These are phyloP conservation scores for Quambalaria eucalypti DNA, from an alignment of 1,284 basidiomycete genomes.

Conservation along the genomic window DNA sequence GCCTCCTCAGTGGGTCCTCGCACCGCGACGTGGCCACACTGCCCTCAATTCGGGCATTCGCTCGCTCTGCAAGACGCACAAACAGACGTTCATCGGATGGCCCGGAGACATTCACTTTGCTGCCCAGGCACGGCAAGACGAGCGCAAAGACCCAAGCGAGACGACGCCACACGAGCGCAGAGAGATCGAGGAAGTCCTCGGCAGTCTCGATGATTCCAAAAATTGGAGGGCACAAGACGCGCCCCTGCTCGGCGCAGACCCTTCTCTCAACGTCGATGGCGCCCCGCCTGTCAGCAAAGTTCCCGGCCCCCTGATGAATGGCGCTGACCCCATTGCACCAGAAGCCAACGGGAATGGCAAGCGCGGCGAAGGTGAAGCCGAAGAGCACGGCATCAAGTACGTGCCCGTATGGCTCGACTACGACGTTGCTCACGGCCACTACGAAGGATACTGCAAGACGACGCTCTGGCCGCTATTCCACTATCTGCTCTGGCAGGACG, in stretches of 20 bases:
- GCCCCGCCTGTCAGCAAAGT: slow-evolving; percentile 16
- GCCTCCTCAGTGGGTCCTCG: slow-evolving; percentile 61
- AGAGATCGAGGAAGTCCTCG: slow-evolving; percentile 40
- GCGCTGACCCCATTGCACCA: slow-evolving; percentile 37
- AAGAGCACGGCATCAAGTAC: slow-evolving; percentile 53
- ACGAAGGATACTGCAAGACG: slow-evolving; percentile 89
- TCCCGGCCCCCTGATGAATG: slow-evolving; percentile 34
- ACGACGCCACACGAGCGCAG: slow-evolving; percentile 27
- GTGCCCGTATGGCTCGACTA: slow-evolving; percentile 88
- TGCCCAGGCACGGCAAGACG: slow-evolving; percentile 27
- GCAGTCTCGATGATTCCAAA: slow-evolving; percentile 32
- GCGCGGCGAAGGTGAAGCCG: slow-evolving; percentile 42
- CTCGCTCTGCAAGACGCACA: slow-evolving; percentile 69
- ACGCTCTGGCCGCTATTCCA: slow-evolving; percentile 98
- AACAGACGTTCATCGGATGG: slow-evolving; percentile 88
- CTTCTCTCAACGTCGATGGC: slow-evolving; percentile 3
- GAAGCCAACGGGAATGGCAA: slow-evolving; percentile 49
- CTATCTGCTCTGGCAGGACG: slow-evolving; percentile 95
- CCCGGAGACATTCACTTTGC: slow-evolving; percentile 67
- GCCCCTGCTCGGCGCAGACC: slow-evolving; percentile 12
- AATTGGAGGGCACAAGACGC: slow-evolving; percentile 31
- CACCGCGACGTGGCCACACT: slow-evolving; percentile 76
- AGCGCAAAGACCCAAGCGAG: slow-evolving; percentile 32
- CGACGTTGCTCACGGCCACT: slow-evolving; percentile 80
- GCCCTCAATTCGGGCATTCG: slow-evolving; percentile 91